Evolutionary conservation across 2,329 filamentous ascomycete species (phyloP).

Genomic region (Lasiodiplodia sp.): DNA sequence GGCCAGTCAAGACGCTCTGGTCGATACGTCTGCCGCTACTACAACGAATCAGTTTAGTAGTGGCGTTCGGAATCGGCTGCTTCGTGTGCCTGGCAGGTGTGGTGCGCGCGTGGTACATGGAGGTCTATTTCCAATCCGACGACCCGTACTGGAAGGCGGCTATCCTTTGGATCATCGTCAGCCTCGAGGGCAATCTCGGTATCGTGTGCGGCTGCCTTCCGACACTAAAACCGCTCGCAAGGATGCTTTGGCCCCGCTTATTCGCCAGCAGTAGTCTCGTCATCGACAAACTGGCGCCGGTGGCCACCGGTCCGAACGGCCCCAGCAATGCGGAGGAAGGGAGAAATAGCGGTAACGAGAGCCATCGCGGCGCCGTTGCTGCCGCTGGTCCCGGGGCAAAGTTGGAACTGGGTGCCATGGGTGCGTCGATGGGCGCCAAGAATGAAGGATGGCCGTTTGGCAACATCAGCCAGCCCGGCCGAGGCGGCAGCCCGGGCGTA

Average conservation of each 20-base stretch:
- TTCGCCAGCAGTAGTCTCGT: constrained; percentile 32
- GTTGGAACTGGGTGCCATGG: not conserved
- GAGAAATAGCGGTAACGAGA: not conserved
- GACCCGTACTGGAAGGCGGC: constrained; percentile 39
- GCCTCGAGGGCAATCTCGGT: constrained; percentile 41
- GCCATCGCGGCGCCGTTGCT: not conserved
- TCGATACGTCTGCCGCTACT: constrained; percentile 39
- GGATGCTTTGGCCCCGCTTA: constrained; percentile 38
- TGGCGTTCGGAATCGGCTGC: constrained; percentile 42
- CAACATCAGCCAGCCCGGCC: constrained; percentile 16
- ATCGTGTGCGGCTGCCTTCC: constrained; percentile 45
- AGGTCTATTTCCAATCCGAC: constrained; percentile 38
- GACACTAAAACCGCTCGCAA: constrained; percentile 44
- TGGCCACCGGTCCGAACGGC: not conserved
- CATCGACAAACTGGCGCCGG: not conserved
- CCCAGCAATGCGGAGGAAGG: not conserved
- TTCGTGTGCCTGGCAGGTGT: constrained; percentile 43
- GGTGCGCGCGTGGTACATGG: constrained; percentile 41
- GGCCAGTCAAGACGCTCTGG: constrained; percentile 41
- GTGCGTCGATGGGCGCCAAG: not conserved
- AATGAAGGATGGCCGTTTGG: constrained; percentile 12
- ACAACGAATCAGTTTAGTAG: constrained; percentile 40
- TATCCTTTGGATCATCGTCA: constrained; percentile 39
- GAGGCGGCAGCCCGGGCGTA: not conserved
- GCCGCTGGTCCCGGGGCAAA: not conserved